These are phyloP conservation scores for Lactarius tabidus DNA, from an alignment of 768 basidiomycete species.

Conservation along the genomic window DNA sequence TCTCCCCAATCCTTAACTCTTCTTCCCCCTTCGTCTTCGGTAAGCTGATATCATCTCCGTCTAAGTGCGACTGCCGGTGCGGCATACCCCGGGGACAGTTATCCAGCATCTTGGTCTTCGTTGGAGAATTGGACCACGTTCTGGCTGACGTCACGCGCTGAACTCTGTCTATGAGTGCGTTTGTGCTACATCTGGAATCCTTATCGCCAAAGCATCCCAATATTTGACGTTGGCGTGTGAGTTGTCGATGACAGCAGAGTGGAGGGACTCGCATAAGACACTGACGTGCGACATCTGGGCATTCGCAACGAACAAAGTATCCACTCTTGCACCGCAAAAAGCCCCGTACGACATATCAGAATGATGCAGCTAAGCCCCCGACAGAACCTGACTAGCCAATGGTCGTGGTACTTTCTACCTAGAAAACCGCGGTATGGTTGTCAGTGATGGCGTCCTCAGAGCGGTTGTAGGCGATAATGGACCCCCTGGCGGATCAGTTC, in stretches of 20 bases:
- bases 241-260: constrained; percentile 1
- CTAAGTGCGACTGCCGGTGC: constrained; percentile 15
- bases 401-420: constrained; percentile 1
- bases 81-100: constrained; percentile 10
- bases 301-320: not conserved
- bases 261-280: constrained; percentile 1
- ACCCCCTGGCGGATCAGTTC: constrained; percentile 20
- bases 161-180: not conserved
- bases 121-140: constrained; percentile 17
- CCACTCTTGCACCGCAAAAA: not conserved
- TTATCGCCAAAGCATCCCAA: not conserved
- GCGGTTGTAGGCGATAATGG: constrained; percentile 4
- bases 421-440: constrained; percentile 2
- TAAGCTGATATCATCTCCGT: constrained; percentile 21
- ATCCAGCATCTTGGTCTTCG: constrained; percentile 1
- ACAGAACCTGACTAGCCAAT: not conserved
- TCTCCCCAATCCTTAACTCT: constrained; percentile 1
- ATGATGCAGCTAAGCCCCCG: not conserved
- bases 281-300: not conserved
- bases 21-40: constrained; percentile 19
- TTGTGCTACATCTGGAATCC: constrained; percentile 11
- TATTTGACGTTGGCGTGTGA: not conserved
- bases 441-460: constrained; percentile 9
- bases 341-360: not conserved
- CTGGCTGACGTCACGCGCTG: constrained; percentile 20